Percentiles rank a stretch among this genome's conserved stretches.
Conservation (phyloP, 495 filamentous ascomycete species). For the Hypoxylon lenormandii region DNA sequence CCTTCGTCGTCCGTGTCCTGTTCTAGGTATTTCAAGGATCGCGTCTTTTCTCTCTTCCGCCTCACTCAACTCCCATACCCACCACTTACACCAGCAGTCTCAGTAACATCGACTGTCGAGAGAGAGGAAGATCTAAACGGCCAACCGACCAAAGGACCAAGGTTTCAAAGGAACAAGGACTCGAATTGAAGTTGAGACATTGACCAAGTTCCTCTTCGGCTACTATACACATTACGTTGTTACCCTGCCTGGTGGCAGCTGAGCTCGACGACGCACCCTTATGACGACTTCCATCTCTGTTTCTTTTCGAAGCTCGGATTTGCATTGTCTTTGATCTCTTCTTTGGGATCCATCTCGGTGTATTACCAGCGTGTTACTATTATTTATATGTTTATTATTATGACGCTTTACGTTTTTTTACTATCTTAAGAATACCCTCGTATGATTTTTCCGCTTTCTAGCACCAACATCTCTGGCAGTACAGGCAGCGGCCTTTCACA, state of each 20-base stretch:
- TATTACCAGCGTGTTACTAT: constrained; percentile 42
- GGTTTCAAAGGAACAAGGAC: too few species aligned
- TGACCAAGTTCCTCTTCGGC: constrained; percentile 22
- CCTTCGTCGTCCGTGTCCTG: constrained; percentile 25
- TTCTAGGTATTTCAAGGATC: constrained; percentile 1
- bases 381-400: constrained; percentile 43
- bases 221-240: background rate
- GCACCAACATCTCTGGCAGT: constrained; percentile 32
- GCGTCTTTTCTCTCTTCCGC: constrained; percentile 2
- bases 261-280: constrained; percentile 8
- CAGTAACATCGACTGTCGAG: constrained; percentile 9
- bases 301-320: constrained; percentile 19
- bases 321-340: constrained; percentile 23
- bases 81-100: constrained; percentile 10
- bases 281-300: constrained; percentile 1
- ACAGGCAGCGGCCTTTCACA: constrained; percentile 32
- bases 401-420: constrained; percentile 41
- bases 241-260: background rate
- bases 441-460: constrained; percentile 26
- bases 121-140: background rate
- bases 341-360: constrained; percentile 35
- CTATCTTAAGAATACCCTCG: constrained; percentile 47
- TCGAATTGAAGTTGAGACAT: constrained; percentile 27
- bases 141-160: background rate
- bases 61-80: background rate